Conservation (phyloP, 495 filamentous ascomycete genomes). For the Aspergillus haitiensis region DNA sequence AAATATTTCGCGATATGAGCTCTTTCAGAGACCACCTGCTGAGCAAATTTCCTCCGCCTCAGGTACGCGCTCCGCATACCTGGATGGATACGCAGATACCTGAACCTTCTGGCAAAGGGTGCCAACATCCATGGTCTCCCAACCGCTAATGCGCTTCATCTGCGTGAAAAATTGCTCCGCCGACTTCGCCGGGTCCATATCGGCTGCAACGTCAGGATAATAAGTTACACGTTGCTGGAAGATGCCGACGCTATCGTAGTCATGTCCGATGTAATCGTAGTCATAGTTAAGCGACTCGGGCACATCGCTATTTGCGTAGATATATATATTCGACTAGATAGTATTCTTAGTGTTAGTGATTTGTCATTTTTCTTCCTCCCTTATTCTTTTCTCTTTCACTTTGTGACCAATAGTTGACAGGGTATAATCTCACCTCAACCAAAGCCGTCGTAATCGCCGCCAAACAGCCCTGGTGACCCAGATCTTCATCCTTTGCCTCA, state of each 20-base stretch:
- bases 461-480: background rate
- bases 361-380: too few relatives aligned
- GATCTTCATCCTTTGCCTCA: background rate
- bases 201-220: background rate
- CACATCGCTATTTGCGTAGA: constrained; percentile 4
- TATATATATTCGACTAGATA: background rate
- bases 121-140: constrained; percentile 2
- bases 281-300: constrained; percentile 4
- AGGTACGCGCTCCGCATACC: background rate
- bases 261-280: background rate
- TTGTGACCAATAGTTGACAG: background rate
- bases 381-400: background rate
- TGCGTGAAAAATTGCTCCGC: background rate
- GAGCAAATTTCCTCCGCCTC: background rate
- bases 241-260: constrained; percentile 8
- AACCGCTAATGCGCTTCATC: constrained; percentile 3
- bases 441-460: constrained; percentile 5
- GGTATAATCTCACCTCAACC: background rate
- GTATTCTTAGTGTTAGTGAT: background rate
- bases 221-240: constrained; percentile 7
- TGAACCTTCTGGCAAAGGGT: constrained; percentile 13
- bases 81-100: constrained; percentile 9
- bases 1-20: too few relatives aligned
- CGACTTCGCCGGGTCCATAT: background rate
- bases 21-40: background rate